phyloP scores from a whole-genome alignment of 441 rosid genomes.

The Gossypium aridum region DNA sequence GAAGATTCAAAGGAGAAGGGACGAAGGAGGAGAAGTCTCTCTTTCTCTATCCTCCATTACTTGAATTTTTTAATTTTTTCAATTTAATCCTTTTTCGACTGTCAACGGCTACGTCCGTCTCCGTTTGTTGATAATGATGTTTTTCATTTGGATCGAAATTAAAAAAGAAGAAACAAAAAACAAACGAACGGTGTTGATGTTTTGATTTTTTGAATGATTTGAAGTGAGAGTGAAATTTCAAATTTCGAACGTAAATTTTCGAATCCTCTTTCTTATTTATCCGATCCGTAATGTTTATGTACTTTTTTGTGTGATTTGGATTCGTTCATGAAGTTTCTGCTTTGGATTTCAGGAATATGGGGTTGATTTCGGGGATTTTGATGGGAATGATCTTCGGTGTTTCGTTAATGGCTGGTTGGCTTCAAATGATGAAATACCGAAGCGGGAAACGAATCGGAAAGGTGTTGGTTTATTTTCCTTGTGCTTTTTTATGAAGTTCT shows the following conservation, averaged over 20 bases:
- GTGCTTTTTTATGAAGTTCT: neutral
- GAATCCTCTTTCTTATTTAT: neutral
- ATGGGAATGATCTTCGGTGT: slow-evolving; percentile 76
- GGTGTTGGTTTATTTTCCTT: slow-evolving; percentile 26
- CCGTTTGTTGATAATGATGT: neutral
- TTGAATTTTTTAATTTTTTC: slow-evolving; percentile 1
- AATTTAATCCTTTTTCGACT: neutral
- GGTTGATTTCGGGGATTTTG: slow-evolving; percentile 73
- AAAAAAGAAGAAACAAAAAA: no score
- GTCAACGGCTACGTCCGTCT: neutral
- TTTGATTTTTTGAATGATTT: neutral
- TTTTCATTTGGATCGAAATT: neutral
- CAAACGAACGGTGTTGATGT: no score
- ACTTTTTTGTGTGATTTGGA: neutral
- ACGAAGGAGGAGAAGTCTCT: neutral
- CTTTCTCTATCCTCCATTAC: neutral
- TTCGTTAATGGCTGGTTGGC: slow-evolving; percentile 90
- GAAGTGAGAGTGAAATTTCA: neutral
- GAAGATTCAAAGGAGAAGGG: neutral
- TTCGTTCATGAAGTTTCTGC: slow-evolving; percentile 3
- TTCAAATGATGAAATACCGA: slow-evolving; percentile 83
- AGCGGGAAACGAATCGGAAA: slow-evolving; percentile 72
- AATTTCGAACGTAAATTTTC: neutral
- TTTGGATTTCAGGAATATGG: slow-evolving; percentile 47
- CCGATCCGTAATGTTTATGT: neutral